A percentile compares a stretch with the other conserved stretches of the same genome.
Evolutionary conservation across 23 red algal species (phyloP).

Genomic region (Gracilaria gracilis): DNA sequence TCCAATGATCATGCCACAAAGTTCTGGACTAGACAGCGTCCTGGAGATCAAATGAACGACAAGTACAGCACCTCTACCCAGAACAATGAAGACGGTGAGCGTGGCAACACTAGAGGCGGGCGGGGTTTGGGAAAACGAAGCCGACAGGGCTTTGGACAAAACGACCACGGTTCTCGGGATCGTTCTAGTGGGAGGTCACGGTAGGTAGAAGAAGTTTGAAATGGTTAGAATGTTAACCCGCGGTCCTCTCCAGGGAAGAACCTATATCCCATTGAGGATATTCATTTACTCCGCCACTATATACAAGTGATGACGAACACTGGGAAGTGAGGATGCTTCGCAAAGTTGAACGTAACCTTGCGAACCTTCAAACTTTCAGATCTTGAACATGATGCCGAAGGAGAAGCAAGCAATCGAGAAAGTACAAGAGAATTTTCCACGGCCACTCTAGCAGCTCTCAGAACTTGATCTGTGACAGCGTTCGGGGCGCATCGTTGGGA

Average conservation of each 20-base stretch:
- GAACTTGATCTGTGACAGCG: constrained; percentile 29
- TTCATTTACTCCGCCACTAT: constrained; percentile 9
- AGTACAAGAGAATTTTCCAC: constrained; percentile 67
- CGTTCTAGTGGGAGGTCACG: neutral
- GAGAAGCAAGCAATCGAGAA: constrained; percentile 8
- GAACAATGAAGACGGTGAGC: constrained; percentile 56
- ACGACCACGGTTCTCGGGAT: constrained; percentile 40
- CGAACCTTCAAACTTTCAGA: neutral
- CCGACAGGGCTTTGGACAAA: constrained; percentile 22
- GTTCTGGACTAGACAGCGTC: constrained; percentile 88
- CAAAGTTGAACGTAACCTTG: constrained; percentile 55
- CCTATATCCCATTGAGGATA: neutral
- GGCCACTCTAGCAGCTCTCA: constrained; percentile 40
- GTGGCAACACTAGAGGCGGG: constrained; percentile 12
- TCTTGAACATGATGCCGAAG: neutral
- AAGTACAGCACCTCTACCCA: constrained; percentile 63
- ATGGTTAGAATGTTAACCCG: constrained; percentile 21
- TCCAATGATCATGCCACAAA: constrained; percentile 93
- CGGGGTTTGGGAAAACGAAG: constrained; percentile 6
- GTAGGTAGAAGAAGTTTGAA: neutral
- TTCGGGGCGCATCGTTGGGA: constrained; percentile 41
- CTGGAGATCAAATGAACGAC: constrained; percentile 73
- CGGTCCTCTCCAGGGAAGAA: neutral
- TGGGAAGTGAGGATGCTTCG: constrained; percentile 56
- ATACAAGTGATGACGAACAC: constrained; percentile 41